Conservation (phyloP, 495 filamentous ascomycete genomes). For the Neurospora sp. region DNA sequence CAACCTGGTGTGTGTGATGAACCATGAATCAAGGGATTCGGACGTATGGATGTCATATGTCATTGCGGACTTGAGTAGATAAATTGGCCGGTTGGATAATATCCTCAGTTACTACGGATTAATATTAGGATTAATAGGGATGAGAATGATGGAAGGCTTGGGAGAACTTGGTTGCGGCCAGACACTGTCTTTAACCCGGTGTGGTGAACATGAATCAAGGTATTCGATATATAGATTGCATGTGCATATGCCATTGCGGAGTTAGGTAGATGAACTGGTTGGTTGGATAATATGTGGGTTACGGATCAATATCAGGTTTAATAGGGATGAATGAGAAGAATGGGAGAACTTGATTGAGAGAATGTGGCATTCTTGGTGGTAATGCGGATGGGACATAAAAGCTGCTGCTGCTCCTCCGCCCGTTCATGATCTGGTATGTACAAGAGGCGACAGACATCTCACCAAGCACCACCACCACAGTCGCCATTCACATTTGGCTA, state of each 20-base stretch:
- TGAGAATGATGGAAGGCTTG: background rate
- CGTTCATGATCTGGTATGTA: background rate
- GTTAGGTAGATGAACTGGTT: background rate
- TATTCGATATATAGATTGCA: background rate
- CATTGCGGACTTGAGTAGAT: background rate
- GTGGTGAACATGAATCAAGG: background rate
- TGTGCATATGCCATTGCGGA: background rate
- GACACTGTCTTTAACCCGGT: background rate
- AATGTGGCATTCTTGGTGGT: background rate
- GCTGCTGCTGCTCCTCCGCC: background rate
- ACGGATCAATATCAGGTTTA: background rate
- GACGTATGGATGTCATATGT: background rate
- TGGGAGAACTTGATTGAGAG: background rate
- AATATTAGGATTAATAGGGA: background rate
- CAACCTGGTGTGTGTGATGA: background rate
- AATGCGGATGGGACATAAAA: background rate
- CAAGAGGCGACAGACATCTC: background rate
- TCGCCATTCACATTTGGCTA: background rate
- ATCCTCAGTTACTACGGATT: background rate
- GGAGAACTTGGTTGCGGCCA: background rate
- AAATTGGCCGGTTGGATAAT: constrained; percentile 1
- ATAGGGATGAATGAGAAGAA: background rate
- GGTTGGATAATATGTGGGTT: constrained; percentile 3
- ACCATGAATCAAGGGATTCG: background rate
- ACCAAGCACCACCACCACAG: background rate